Percentiles rank a stretch among this genome's conserved stretches.
Conservation (phyloP, 2,329 filamentous ascomycete genomes). For the Talaromyces albobiverticillius region DNA sequence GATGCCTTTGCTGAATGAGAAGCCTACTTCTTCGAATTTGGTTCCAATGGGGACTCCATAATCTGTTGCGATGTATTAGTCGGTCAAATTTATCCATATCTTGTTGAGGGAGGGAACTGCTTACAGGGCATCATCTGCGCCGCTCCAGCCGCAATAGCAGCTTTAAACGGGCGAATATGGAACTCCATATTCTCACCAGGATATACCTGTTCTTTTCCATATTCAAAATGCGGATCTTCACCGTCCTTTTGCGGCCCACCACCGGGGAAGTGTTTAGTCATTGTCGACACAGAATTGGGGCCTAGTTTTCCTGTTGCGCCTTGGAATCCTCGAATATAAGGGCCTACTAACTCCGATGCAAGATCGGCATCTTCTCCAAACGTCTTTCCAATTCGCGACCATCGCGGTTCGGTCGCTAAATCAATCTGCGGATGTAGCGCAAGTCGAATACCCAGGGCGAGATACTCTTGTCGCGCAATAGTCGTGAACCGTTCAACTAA, state of each 20-base stretch:
- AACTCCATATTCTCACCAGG: slow-evolving; percentile 49
- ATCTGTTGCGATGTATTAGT: not conserved
- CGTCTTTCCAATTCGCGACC: slow-evolving; percentile 46
- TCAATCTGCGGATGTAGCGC: slow-evolving; percentile 53
- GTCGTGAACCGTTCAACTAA: slow-evolving; percentile 49
- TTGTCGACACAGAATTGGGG: slow-evolving; percentile 25
- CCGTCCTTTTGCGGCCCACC: slow-evolving; percentile 49
- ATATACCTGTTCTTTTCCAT: slow-evolving; percentile 53
- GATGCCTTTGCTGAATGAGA: slow-evolving; percentile 52
- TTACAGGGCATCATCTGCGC: not conserved
- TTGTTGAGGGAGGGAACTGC: too few relatives aligned
- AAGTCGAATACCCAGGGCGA: slow-evolving; percentile 39
- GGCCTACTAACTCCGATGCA: not conserved
- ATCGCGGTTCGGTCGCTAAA: slow-evolving; percentile 51
- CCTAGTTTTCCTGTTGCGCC: not conserved
- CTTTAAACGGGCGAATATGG: not conserved
- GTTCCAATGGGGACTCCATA: not conserved
- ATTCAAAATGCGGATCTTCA: slow-evolving; percentile 53
- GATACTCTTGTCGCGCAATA: slow-evolving; percentile 49
- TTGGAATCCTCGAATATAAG: not conserved
- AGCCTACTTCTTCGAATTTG: slow-evolving; percentile 26
- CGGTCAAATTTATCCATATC: too few relatives aligned
- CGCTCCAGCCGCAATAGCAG: not conserved
- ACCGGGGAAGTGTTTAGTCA: slow-evolving; percentile 56
- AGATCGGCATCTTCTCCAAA: slow-evolving; percentile 46